A percentile compares a stretch with the other conserved stretches of the same genome.
Conservation (phyloP, 176 grass and related monocot genomes). For the Avena sativa region DNA sequence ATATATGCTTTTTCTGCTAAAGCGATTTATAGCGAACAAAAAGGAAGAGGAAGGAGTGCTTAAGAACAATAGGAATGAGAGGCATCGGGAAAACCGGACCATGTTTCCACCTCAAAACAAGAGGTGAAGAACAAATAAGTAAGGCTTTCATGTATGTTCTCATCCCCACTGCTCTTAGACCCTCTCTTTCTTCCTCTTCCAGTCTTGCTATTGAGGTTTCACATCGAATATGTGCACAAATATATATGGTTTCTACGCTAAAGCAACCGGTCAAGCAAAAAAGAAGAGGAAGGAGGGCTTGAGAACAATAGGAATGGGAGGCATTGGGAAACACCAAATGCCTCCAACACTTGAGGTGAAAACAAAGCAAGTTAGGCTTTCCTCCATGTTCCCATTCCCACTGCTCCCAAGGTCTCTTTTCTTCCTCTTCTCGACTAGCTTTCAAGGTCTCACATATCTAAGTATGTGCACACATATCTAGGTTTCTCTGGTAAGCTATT, state of each 20-base stretch:
- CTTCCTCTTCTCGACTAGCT: neutral
- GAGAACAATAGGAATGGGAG: neutral
- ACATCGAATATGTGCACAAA: too few species aligned
- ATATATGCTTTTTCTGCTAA: neutral
- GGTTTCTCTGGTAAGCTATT: neutral
- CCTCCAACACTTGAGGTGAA: neutral
- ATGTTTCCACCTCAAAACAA: neutral
- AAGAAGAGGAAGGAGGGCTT: neutral
- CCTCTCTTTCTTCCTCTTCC: slow-evolving; percentile 45
- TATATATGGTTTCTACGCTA: too few species aligned
- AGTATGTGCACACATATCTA: neutral
- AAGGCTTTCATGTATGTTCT: slow-evolving; percentile 16
- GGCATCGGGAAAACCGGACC: slow-evolving; percentile 32
- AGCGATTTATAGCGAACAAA: neutral
- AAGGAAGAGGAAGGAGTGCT: slow-evolving; percentile 36
- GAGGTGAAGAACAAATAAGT: neutral
- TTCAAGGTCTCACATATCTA: neutral
- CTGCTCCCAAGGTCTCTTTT: neutral
- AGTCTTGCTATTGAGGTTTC: neutral
- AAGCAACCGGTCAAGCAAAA: neutral
- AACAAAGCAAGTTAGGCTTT: neutral
- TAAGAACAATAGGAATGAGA: slow-evolving; percentile 46
- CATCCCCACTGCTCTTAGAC: slow-evolving; percentile 39
- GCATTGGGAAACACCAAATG: neutral
- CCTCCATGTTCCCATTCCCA: neutral